Conservation (phyloP, 2,329 filamentous ascomycete species). For the Penicillium rolfsii region DNA sequence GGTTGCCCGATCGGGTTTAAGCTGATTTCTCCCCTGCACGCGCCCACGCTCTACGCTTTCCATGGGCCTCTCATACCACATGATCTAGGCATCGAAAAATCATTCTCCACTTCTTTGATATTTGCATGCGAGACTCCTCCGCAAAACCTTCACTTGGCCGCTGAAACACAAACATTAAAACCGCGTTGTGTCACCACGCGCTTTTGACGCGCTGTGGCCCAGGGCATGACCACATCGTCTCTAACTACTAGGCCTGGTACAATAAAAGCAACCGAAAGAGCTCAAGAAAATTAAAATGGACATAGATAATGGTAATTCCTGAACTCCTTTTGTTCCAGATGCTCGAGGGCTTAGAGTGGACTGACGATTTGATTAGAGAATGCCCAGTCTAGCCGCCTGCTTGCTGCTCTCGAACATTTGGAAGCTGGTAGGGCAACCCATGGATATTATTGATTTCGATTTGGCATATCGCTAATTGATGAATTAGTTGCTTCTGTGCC, state of each 20-base stretch:
- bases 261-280: not conserved
- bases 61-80: not conserved
- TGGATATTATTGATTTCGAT: not conserved
- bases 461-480: conserved; percentile 1
- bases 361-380: conserved; percentile 5
- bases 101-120: not conserved
- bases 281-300: conserved; percentile 6
- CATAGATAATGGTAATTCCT: conserved; percentile 8
- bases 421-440: conserved; percentile 38
- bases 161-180: not conserved
- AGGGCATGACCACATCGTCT: not conserved
- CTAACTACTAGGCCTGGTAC: not conserved
- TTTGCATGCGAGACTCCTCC: not conserved
- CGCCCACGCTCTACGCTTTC: conserved; percentile 19
- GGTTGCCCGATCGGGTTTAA: conserved; percentile 28
- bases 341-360: not conserved
- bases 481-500: conserved; percentile 50
- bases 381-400: conserved; percentile 29
- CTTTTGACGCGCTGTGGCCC: not conserved
- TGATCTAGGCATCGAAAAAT: not conserved
- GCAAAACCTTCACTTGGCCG: too few species aligned
- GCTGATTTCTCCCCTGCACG: conserved; percentile 13
- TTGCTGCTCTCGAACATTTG: conserved; percentile 42
- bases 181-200: not conserved
- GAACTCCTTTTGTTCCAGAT: not conserved